A percentile compares a stretch with the other conserved stretches of the same genome.
Evolutionary conservation across 768 basidiomycete species (phyloP).

Genomic region (Kwoniella pini): DNA sequence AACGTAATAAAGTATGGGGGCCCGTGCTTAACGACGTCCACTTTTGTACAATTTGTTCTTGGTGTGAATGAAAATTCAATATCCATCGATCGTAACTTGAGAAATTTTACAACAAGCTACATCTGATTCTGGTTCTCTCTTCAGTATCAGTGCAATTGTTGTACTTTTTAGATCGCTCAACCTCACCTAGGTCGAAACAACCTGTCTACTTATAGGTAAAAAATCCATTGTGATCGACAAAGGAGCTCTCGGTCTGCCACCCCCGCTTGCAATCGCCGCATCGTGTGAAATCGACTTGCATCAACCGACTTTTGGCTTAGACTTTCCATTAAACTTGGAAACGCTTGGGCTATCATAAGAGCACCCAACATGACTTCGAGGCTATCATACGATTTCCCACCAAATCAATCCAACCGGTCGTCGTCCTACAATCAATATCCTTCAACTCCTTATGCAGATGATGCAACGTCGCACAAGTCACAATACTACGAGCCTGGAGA

Average conservation of each 20-base stretch:
- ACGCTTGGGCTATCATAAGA: too few species aligned
- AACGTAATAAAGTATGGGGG: constrained; percentile 1
- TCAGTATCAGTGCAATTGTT: too few species aligned
- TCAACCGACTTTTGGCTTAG: too few species aligned
- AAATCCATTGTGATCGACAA: background rate
- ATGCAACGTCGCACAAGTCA: constrained; percentile 12
- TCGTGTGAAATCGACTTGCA: too few species aligned
- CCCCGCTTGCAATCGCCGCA: background rate
- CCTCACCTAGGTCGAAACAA: background rate
- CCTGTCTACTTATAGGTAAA: background rate
- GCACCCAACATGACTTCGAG: constrained; percentile 16
- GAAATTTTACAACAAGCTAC: too few species aligned
- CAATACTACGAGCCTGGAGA: constrained; percentile 37
- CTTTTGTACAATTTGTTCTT: background rate
- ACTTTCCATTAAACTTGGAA: too few species aligned
- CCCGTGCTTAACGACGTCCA: constrained; percentile 1
- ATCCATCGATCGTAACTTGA: too few species aligned
- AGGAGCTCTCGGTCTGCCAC: background rate
- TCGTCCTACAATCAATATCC: constrained; percentile 1
- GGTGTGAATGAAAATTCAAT: background rate
- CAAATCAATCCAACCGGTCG: background rate
- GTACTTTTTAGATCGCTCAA: too few species aligned
- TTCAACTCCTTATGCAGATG: background rate
- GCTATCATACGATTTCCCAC: constrained; percentile 23
- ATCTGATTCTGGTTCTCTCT: too few species aligned